phyloP scores from a whole-genome alignment of 78 protist species.

The Dictyostelium capitatum region DNA sequence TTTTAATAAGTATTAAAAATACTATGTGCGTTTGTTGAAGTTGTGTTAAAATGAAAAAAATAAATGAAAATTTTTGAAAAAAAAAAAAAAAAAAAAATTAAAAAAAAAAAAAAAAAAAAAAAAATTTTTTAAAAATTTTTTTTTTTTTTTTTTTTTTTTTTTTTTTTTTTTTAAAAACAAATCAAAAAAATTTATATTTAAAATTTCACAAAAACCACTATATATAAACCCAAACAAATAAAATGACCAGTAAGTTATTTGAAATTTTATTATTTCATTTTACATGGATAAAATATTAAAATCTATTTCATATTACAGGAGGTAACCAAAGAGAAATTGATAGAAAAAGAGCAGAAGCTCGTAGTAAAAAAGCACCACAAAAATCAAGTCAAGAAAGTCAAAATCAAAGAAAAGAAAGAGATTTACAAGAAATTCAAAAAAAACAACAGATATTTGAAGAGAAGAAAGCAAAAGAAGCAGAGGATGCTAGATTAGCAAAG shows the following conservation, averaged over 20 bases:
- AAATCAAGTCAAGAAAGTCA: constrained; percentile 8
- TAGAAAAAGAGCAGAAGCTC: constrained; percentile 77
- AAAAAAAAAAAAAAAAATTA: too few species aligned
- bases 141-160: too few species aligned
- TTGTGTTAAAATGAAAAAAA: too few species aligned
- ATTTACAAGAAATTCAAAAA: not conserved
- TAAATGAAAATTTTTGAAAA: too few species aligned
- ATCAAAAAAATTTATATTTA: not conserved
- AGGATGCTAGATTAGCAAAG: constrained; percentile 39
- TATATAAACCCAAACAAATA: not conserved
- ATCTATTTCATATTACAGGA: constrained; percentile 25
- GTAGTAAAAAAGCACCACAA: constrained; percentile 50
- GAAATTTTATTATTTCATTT: not conserved
- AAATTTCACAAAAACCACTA: too few species aligned
- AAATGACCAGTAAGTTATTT: constrained; percentile 20
- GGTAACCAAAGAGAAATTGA: constrained; percentile 87
- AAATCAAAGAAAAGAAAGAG: constrained; percentile 66
- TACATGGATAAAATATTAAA: not conserved
- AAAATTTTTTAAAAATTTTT: too few species aligned
- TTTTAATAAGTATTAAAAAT: too few species aligned
- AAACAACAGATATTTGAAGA: constrained; percentile 66
- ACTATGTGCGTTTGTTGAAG: too few species aligned
- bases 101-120: too few species aligned
- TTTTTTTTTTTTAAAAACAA: not conserved
- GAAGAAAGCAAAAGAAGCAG: constrained; percentile 34